These are phyloP conservation scores for Allodekkera sacchari DNA, from an alignment of 805 yeast genomes.

Conservation along the genomic window DNA sequence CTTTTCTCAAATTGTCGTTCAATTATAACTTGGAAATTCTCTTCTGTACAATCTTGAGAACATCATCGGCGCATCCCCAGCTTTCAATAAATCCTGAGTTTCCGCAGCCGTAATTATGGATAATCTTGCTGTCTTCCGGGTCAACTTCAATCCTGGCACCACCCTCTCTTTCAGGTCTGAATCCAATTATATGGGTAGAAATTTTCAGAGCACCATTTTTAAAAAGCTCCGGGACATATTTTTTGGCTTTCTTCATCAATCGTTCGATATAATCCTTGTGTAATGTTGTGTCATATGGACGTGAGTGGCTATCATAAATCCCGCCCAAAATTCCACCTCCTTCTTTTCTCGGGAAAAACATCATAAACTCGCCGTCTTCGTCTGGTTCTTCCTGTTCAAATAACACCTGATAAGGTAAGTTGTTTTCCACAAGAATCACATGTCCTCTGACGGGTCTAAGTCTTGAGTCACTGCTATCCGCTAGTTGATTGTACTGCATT, in stretches of 20 bases:
- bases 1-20: too few species aligned
- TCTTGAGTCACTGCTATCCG: conserved; percentile 42
- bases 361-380: conserved; percentile 40
- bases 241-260: conserved; percentile 33
- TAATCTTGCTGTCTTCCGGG: conserved; percentile 19
- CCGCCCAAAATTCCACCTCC: conserved; percentile 66
- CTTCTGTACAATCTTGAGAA: conserved; percentile 5
- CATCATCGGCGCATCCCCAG: conserved; percentile 44
- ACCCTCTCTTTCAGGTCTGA: conserved; percentile 55
- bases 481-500: conserved; percentile 32
- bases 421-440: conserved; percentile 43
- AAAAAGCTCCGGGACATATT: conserved; percentile 45
- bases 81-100: conserved; percentile 28
- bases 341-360: conserved; percentile 58
- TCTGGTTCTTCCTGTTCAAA: conserved; percentile 22
- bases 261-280: conserved; percentile 41
- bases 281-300: conserved; percentile 21
- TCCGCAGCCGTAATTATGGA: conserved; percentile 56
- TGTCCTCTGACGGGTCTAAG: conserved; percentile 54
- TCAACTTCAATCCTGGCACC: conserved; percentile 42
- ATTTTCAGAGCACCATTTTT: conserved; percentile 30
- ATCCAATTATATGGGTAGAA: conserved; percentile 50
- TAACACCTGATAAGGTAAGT: conserved; percentile 27
- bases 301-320: conserved; percentile 18
- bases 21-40: too few species aligned